A percentile compares a stretch with the other conserved stretches of the same genome.
phyloP scores from a whole-genome alignment of 164 flowering plant genomes.

The Vitis vinifera region ASM3070453v1 NC_081814.1:2176501-2177000 shows the following conservation, averaged over 20 bases:
- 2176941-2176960: not conserved
- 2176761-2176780: not conserved
- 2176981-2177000: not conserved
- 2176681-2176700: too few relatives aligned
- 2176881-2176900: constrained; percentile 57
- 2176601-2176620: too few relatives aligned
- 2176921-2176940: constrained; percentile 41
- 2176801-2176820: constrained; percentile 67
- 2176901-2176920: constrained; percentile 34
- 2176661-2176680: too few relatives aligned
- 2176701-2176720: too few relatives aligned
- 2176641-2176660: too few relatives aligned
- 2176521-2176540: too few relatives aligned
- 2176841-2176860: constrained; percentile 71
- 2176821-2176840: constrained; percentile 81
- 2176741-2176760: not conserved
- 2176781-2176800: constrained; percentile 73
- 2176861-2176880: constrained; percentile 66
- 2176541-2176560: too few relatives aligned
- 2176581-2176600: too few relatives aligned
- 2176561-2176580: too few relatives aligned
- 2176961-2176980: not conserved
- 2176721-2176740: not conserved
- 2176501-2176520: too few relatives aligned
- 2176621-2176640: too few relatives aligned